Base-by-base conservation (phyloP, 768 basidiomycete genomes). In the Pisolithus microcarpus region DNA sequence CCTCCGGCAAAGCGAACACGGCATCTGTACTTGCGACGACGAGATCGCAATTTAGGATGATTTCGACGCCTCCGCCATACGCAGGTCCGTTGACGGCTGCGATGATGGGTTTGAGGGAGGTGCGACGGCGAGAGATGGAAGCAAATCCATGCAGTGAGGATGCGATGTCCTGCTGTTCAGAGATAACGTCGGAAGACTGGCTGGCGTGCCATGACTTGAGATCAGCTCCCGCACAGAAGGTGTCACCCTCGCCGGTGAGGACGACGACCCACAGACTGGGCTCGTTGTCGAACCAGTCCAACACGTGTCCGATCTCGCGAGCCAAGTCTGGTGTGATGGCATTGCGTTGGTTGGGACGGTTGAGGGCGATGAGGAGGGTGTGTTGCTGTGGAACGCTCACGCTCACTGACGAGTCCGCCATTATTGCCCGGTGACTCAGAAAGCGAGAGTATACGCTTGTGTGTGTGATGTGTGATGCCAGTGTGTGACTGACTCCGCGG, bases 151-250 rank as follows among this genome's bases (percentile, higher is more conserved):
- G 67, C 1, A 69, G 50, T 23, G 75, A 71, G 1, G 64, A 52
- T 0, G 68, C 65, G 10, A 75, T 48, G 21, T 56, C 48, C 55
- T 77, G 71, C 55, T 75, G 75, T 56, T 84, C 77, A 49, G 70
- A 70, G 1, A 61, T 58, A 8, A 60, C 57, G 2, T 76, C 76
- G n/a, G 58, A 57, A 50, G 73, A 71, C 54, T 84, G 77, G 45
- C 75, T 59, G 9, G 72, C 63, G 59, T 77, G 73, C 87, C 87
- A 88, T 49, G 77, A 78, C 67, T 82, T 81, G 46, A 91, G 73
- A 65, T 91, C 89, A 37, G 85, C 85, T 15, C 88, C 89, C 15
- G 87, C 86, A 57, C 87, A 89, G 67, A 91, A 91, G 1, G 75
- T 61, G 40, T 80, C 77, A 10, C 87, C 87, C 53, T 77, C 74